These are phyloP conservation scores for Ophiostoma fasciatum DNA, from an alignment of 2,329 filamentous ascomycete genomes.

Conservation along the genomic window DNA sequence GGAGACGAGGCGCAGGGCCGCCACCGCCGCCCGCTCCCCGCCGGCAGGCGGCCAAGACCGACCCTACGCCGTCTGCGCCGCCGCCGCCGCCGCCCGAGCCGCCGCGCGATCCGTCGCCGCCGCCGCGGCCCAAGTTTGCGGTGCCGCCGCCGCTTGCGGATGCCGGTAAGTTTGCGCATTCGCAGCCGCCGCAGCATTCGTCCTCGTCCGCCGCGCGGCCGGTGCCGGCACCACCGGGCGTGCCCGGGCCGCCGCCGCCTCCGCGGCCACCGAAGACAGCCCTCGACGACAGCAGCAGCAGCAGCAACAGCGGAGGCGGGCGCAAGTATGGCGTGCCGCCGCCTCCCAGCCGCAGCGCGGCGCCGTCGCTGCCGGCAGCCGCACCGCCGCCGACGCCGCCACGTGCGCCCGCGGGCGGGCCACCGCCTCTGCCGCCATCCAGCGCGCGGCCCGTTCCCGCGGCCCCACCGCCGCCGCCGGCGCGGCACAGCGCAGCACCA, in stretches of 20 bases:
- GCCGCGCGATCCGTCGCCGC: slow-evolving; percentile 58
- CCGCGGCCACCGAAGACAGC: slow-evolving; percentile 56
- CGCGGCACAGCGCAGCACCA: slow-evolving; percentile 19
- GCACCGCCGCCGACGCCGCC: slow-evolving; percentile 56
- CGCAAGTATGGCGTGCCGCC: slow-evolving; percentile 63
- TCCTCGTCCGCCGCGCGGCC: no score
- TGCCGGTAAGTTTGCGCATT: slow-evolving; percentile 70
- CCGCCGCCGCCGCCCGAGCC: slow-evolving; percentile 34
- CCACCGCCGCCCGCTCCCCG: slow-evolving; percentile 43
- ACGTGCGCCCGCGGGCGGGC: slow-evolving; percentile 23
- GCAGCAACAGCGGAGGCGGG: slow-evolving; percentile 22
- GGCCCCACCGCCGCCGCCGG: slow-evolving; percentile 28
- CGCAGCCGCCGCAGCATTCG: slow-evolving; percentile 31
- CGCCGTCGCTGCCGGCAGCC: background rate
- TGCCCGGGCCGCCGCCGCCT: slow-evolving; percentile 50
- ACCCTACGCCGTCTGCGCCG: slow-evolving; percentile 17
- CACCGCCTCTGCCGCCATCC: slow-evolving; percentile 34
- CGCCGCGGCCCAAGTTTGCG: slow-evolving; percentile 57
- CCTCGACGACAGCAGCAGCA: slow-evolving; percentile 51
- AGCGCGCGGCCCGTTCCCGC: slow-evolving; percentile 37
- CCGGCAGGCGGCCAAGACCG: slow-evolving; percentile 36
- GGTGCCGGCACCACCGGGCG: slow-evolving; percentile 25
- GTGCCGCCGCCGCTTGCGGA: slow-evolving; percentile 81
- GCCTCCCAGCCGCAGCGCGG: slow-evolving; percentile 54
- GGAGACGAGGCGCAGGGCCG: slow-evolving; percentile 28